Evolutionary conservation across 345 rosid genomes (phyloP).

Genomic region (Erodium maritimum): DNA sequence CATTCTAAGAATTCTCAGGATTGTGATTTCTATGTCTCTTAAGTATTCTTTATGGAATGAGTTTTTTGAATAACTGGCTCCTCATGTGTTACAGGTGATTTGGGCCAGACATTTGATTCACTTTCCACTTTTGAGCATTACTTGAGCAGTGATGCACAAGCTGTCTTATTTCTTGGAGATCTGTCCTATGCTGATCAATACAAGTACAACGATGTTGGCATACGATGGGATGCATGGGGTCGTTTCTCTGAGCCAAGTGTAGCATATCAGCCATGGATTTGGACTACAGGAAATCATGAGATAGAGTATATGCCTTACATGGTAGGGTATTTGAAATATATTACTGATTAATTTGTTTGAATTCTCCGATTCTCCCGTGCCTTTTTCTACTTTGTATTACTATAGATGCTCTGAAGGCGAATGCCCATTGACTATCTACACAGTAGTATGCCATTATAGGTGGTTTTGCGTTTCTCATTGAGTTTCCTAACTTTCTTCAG

Average conservation of each 20-base stretch:
- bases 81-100: conserved; percentile 45
- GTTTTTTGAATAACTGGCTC: background rate
- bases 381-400: background rate
- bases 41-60: background rate
- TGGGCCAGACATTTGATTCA: conserved; percentile 91
- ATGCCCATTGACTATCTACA: too few species aligned
- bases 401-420: too few species aligned
- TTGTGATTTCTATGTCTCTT: background rate
- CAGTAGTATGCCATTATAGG: too few species aligned
- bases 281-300: conserved; percentile 90
- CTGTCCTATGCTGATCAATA: conserved; percentile 91
- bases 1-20: background rate
- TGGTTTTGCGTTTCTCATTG: background rate
- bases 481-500: conserved; percentile 15
- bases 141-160: conserved; percentile 64
- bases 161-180: conserved; percentile 78
- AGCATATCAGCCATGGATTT: conserved; percentile 89
- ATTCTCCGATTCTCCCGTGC: background rate
- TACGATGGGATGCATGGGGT: conserved; percentile 87
- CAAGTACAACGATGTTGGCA: conserved; percentile 56
- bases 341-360: background rate
- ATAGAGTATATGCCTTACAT: conserved; percentile 77
- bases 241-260: conserved; percentile 63
- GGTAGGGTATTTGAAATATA: conserved; percentile 25
- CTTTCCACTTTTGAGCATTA: conserved; percentile 73